These are phyloP conservation scores for Ophiostoma novo-ulmi DNA, from an alignment of 2,329 filamentous ascomycete genomes.

Conservation along the genomic window DNA sequence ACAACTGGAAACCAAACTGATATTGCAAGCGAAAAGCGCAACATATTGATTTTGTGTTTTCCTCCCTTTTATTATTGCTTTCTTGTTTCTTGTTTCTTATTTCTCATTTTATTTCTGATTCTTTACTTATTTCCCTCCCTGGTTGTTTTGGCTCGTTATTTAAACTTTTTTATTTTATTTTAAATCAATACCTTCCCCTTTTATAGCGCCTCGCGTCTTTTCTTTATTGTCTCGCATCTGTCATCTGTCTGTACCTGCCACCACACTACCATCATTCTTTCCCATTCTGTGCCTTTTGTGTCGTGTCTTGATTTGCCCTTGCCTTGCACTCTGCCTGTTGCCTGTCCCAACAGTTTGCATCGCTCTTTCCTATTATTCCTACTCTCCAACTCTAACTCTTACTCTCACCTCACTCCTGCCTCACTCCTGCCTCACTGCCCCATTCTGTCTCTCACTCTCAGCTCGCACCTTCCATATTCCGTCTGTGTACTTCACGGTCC, in stretches of 20 bases:
- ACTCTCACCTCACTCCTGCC: background rate
- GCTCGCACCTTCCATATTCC: background rate
- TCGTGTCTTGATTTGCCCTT: slow-evolving; percentile 5
- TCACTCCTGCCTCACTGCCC: background rate
- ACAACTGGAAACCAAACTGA: background rate
- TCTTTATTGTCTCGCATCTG: background rate
- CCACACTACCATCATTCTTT: background rate
- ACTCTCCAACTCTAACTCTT: background rate
- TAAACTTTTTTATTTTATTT: background rate
- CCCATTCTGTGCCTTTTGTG: background rate
- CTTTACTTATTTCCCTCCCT: background rate
- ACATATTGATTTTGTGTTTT: background rate
- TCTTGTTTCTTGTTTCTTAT: too few relatives aligned
- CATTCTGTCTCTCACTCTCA: background rate
- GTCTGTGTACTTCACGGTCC: background rate
- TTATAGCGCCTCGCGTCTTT: background rate
- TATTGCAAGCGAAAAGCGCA: background rate
- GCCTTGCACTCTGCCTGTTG: background rate
- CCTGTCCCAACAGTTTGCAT: slow-evolving; percentile 9
- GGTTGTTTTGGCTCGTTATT: background rate
- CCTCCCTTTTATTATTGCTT: background rate
- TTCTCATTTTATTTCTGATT: too few relatives aligned
- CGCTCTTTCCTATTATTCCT: background rate
- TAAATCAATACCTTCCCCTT: background rate
- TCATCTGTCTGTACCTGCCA: background rate